A percentile compares a stretch with the other conserved stretches of the same genome.
Evolutionary conservation across 2,329 filamentous ascomycete species (phyloP).

Genomic region (Botryotinia convoluta): DNA sequence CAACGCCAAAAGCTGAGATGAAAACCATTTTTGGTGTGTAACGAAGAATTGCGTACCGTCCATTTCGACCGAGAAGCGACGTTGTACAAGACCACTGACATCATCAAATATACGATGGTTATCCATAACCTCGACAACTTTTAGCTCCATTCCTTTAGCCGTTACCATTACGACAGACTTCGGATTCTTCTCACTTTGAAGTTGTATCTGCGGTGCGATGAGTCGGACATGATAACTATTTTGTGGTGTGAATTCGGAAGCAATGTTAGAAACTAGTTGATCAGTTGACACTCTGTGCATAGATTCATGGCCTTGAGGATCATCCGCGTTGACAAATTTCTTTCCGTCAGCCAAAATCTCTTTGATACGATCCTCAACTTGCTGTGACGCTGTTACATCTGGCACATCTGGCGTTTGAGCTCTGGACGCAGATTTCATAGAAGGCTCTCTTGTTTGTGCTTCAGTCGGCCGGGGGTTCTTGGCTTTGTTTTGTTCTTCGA

Average conservation of each 20-base stretch:
- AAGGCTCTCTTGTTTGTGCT: constrained; percentile 37
- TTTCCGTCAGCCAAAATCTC: constrained; percentile 82
- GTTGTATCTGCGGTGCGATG: constrained; percentile 94
- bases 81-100: constrained; percentile 92
- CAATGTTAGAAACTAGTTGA: constrained; percentile 71
- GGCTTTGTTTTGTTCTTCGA: constrained; percentile 82
- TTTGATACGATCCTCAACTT: constrained; percentile 81
- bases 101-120: constrained; percentile 88
- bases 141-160: constrained; percentile 96
- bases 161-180: constrained; percentile 97
- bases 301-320: constrained; percentile 40
- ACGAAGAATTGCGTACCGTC: constrained; percentile 99
- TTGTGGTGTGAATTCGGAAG: constrained; percentile 82
- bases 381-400: constrained; percentile 46
- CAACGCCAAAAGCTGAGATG: constrained; percentile 79
- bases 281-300: constrained; percentile 48
- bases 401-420: constrained; percentile 26
- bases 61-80: constrained; percentile 91
- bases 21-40: constrained; percentile 87
- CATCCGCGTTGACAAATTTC: constrained; percentile 74
- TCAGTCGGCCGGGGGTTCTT: constrained; percentile 35
- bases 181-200: constrained; percentile 97
- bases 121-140: constrained; percentile 97
- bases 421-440: constrained; percentile 24
- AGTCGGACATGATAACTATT: constrained; percentile 93